These are phyloP conservation scores for Pseudocercospora fuligena DNA, from an alignment of 2,329 filamentous ascomycete species.

Conservation along the genomic window DNA sequence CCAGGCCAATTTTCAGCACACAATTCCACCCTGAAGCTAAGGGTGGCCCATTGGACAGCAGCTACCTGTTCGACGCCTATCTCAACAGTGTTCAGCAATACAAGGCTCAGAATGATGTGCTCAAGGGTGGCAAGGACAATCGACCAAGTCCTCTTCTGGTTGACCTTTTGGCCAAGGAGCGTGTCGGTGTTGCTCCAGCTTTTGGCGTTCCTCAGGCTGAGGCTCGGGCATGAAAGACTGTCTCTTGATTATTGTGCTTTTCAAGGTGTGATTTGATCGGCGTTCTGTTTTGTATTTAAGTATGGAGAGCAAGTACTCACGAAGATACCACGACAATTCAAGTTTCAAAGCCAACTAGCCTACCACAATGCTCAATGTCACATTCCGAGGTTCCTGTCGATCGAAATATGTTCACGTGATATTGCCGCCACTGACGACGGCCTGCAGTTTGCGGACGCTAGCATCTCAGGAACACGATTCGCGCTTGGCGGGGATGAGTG, in stretches of 20 bases:
- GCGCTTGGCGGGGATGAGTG: conserved; percentile 4
- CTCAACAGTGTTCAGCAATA: conserved; percentile 85
- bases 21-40: conserved; percentile 99
- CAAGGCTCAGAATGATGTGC: conserved; percentile 79
- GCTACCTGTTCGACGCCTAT: conserved; percentile 97
- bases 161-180: conserved; percentile 90
- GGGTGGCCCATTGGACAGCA: conserved; percentile 92
- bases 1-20: conserved; percentile 94
- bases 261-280: neutral
- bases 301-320: neutral
- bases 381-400: conserved; percentile 4
- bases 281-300: neutral
- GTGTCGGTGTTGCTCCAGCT: conserved; percentile 74
- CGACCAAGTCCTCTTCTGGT: conserved; percentile 85
- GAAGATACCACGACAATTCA: conserved; percentile 5
- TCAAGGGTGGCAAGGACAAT: conserved; percentile 76
- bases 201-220: conserved; percentile 6
- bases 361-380: neutral
- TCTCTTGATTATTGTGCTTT: neutral
- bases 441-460: neutral
- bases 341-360: neutral
- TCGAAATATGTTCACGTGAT: conserved; percentile 1
- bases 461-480: conserved; percentile 1
- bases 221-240: neutral
- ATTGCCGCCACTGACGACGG: neutral